phyloP scores from a whole-genome alignment of 192 early-diverging fungal genomes.

The Cetraspora pellucida region DNA sequence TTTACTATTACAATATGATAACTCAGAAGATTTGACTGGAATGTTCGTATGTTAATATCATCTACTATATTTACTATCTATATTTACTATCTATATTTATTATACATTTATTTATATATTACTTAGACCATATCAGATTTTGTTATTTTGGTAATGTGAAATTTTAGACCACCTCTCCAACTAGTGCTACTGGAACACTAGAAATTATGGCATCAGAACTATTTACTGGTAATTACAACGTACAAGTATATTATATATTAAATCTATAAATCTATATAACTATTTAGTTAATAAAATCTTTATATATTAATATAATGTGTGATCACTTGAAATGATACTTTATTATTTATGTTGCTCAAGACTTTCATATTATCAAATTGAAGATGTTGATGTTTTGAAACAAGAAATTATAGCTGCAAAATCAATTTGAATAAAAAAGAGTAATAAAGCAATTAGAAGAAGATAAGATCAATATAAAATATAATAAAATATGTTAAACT shows the following conservation, averaged over 20 bases:
- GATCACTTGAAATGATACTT: slow-evolving; percentile 92
- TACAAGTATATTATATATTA: neutral
- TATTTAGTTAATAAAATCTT: neutral
- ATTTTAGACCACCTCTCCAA: slow-evolving; percentile 69
- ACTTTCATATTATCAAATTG: slow-evolving; percentile 81
- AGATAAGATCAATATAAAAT: no score
- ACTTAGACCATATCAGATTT: no score
- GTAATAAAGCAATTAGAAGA: no score
- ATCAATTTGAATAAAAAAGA: no score
- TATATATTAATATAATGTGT: slow-evolving; percentile 76
- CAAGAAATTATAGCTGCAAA: slow-evolving; percentile 84
- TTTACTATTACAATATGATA: slow-evolving; percentile 74
- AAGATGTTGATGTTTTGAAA: slow-evolving; percentile 86
- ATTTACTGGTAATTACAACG: slow-evolving; percentile 40
- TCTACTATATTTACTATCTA: neutral
- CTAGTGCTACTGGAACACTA: slow-evolving; percentile 89
- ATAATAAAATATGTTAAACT: no score
- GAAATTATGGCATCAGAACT: slow-evolving; percentile 94
- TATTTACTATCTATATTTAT: no score
- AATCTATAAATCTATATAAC: neutral
- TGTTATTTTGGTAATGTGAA: no score
- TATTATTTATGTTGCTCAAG: slow-evolving; percentile 88
- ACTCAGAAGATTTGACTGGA: neutral
- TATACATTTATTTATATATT: no score
- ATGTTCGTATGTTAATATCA: slow-evolving; percentile 3